Conservation (phyloP, 78 protist species). For the Mastigamoeba balamuthi region DNA sequence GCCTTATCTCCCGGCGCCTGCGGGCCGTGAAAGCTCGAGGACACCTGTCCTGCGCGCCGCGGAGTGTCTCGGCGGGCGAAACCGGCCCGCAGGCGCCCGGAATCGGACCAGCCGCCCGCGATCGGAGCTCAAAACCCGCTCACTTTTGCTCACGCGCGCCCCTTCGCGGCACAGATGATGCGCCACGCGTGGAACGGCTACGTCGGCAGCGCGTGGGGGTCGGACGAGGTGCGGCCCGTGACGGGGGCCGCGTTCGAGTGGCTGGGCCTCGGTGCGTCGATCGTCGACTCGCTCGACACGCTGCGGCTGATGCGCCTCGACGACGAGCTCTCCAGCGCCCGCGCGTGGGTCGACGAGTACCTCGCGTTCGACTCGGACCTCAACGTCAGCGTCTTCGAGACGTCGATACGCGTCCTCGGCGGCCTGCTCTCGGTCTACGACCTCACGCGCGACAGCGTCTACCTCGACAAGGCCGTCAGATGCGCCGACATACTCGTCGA, state of each 20-base stretch:
- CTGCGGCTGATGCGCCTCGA: neutral
- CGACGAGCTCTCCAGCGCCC: neutral
- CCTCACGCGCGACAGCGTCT: constrained; percentile 42
- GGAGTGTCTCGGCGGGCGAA: too few relatives aligned
- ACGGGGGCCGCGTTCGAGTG: neutral
- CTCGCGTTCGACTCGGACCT: neutral
- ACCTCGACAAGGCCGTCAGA: constrained; percentile 39
- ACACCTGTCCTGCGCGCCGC: too few relatives aligned
- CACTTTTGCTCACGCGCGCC: too few relatives aligned
- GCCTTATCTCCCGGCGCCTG: too few relatives aligned
- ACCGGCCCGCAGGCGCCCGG: too few relatives aligned
- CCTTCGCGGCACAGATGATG: too few relatives aligned
- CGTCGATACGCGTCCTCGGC: constrained; percentile 72
- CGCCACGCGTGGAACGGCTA: neutral
- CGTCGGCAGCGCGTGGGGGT: neutral
- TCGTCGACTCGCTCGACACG: neutral
- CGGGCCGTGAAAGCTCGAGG: too few relatives aligned
- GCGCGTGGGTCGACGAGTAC: neutral
- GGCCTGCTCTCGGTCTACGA: constrained; percentile 62
- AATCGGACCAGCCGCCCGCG: too few relatives aligned
- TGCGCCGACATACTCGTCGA: neutral
- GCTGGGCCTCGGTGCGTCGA: neutral
- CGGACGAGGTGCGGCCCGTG: neutral
- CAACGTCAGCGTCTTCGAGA: constrained; percentile 57
- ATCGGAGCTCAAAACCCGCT: too few relatives aligned